phyloP scores from a whole-genome alignment of 306 rosid genomes.

The Malus orientalis region DNA sequence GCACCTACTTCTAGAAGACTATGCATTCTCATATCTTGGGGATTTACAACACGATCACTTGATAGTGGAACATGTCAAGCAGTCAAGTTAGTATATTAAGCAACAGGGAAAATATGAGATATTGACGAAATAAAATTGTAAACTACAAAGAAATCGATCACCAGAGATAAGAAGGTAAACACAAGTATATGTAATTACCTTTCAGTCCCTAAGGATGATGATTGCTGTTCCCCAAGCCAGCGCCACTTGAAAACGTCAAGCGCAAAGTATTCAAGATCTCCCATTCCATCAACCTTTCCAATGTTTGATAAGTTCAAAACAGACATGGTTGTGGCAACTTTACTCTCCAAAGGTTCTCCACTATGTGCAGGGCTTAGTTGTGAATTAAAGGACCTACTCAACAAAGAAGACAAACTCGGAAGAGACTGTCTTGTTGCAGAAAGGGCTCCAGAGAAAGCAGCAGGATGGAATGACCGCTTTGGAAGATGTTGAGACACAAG shows the following conservation, averaged over 20 bases:
- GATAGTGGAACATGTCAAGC: slow-evolving; percentile 25
- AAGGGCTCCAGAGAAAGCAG: slow-evolving; percentile 81
- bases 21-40: slow-evolving; percentile 66
- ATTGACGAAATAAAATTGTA: slow-evolving; percentile 9
- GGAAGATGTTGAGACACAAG: slow-evolving; percentile 87
- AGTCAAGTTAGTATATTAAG: slow-evolving; percentile 17
- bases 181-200: slow-evolving; percentile 39
- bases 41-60: slow-evolving; percentile 58
- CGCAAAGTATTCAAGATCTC: slow-evolving; percentile 66
- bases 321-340: slow-evolving; percentile 49
- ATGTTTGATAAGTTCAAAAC: slow-evolving; percentile 58
- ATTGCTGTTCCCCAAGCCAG: slow-evolving; percentile 68
- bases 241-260: slow-evolving; percentile 89
- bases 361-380: slow-evolving; percentile 60
- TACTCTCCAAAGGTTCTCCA: slow-evolving; percentile 58
- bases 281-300: slow-evolving; percentile 55
- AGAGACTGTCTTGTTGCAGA: slow-evolving; percentile 73
- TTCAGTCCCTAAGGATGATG: slow-evolving; percentile 49
- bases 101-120: background rate
- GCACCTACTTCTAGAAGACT: slow-evolving; percentile 93
- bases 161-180: slow-evolving; percentile 15
- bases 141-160: background rate
- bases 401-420: slow-evolving; percentile 79
- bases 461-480: slow-evolving; percentile 73
- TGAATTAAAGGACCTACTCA: slow-evolving; percentile 84